Evolutionary conservation across 2,329 filamentous ascomycete genomes (phyloP), one percentile per base, ranked within the genome.

Genomic region (Eutypa lata): DNA sequence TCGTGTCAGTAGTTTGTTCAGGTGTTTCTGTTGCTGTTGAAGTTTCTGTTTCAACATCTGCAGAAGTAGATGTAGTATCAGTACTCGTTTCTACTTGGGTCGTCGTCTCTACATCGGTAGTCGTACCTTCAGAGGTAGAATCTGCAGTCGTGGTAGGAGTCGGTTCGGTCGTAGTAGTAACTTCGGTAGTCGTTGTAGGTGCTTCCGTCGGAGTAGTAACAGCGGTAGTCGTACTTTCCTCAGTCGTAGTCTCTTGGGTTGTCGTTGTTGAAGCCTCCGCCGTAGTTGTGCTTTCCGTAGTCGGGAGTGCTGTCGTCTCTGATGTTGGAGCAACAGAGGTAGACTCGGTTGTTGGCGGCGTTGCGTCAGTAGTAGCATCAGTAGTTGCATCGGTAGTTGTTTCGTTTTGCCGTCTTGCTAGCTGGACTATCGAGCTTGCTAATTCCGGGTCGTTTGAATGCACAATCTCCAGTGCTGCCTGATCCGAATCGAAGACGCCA

Each of bases 401-500:
- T 31, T 64, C 65, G 46, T 68, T 66, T 57, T 85, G 81, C 57
- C 87, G 80, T 69, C 83, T 84, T 37, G 82, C 87, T 52, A 91
- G 71, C 53, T 83, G 80, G 51, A 87, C 76, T 57, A 90, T 74
- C 53, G 81, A 80, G 10, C 78, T 82, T 18, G 86, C 85, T 37
- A 89, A 74, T 37, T 79, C 76, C 21, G 83, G 79, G 64, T 89
- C 79, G 57, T 80, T 78, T 43, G 76, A 73, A 70, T 84, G 80
- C 26, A 88, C 76, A 33, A 79, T 82, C 67, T 88, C 81, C 51
- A 88, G 76, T 24, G 85, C 86, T 11, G 78, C 75, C 59, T 77
- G 78, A 63, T 88, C 86, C 57, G 83, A 82, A 57, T 81, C 77
- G 67, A 86, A 89, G 52, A 89, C 78, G 53, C 87, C 87, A 64